Evolutionary conservation across 345 rosid species (phyloP).

Genomic region (Gossypioides kirkii): DNA sequence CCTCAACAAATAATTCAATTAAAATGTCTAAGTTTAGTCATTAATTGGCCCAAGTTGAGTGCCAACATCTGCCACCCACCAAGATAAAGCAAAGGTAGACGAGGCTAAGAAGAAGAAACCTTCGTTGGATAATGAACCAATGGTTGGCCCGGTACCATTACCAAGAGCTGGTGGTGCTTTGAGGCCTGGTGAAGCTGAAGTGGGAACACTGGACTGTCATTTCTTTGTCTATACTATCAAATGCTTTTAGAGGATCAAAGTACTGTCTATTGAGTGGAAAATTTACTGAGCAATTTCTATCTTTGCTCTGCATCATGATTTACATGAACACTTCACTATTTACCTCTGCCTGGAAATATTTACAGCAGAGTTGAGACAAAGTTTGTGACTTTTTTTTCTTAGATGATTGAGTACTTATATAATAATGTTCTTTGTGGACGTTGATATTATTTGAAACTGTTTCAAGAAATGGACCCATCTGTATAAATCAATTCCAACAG

Average conservation of each 20-base stretch:
- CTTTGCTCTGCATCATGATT: not conserved
- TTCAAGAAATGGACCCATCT: not conserved
- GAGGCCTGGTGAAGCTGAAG: constrained; percentile 99
- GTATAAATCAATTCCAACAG: not conserved
- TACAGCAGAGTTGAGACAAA: not conserved
- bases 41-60: too few species aligned
- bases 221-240: too few species aligned
- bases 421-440: not conserved
- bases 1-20: too few species aligned
- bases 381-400: not conserved
- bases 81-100: constrained; percentile 27
- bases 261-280: not conserved
- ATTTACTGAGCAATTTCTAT: too few species aligned
- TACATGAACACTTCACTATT: not conserved
- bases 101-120: constrained; percentile 67
- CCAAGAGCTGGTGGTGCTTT: constrained; percentile 90
- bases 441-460: not conserved
- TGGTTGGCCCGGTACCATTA: constrained; percentile 87
- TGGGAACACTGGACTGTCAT: constrained; percentile 3
- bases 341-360: not conserved
- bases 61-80: too few species aligned
- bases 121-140: constrained; percentile 52
- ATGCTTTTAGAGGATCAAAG: too few species aligned
- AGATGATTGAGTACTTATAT: not conserved
- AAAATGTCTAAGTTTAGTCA: too few species aligned